Conservation (phyloP, 2,329 filamentous ascomycete genomes). For the Westerdykella aurantiaca region DNA sequence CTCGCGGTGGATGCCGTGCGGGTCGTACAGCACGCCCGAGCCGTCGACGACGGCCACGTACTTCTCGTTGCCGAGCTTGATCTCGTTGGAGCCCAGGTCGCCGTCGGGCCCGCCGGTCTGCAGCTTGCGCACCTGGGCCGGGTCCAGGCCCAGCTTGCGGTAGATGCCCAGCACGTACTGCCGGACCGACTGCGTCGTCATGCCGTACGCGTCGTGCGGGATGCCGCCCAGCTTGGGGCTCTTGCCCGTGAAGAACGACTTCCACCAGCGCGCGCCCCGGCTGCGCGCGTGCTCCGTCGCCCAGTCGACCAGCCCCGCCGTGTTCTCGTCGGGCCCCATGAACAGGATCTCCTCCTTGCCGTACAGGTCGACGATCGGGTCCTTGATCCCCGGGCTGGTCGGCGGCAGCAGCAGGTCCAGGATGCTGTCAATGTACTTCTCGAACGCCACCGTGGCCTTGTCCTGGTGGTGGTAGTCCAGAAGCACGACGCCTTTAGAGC, state of each 20-base stretch:
- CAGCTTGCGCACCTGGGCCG: conserved; percentile 80
- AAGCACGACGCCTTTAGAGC: conserved; percentile 95
- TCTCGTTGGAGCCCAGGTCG: conserved; percentile 96
- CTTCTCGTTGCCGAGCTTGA: conserved; percentile 90
- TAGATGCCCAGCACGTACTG: conserved; percentile 97
- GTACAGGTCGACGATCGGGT: conserved; percentile 92
- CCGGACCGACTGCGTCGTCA: conserved; percentile 94
- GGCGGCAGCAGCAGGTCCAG: conserved; percentile 88
- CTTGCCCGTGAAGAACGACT: conserved; percentile 99
- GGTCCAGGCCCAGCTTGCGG: conserved; percentile 87
- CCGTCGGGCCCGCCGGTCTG: conserved; percentile 97
- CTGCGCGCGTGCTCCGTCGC: conserved; percentile 89
- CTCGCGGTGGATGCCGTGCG: conserved; percentile 75
- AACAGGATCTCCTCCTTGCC: conserved; percentile 96
- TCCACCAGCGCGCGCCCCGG: conserved; percentile 95
- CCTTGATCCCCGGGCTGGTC: conserved; percentile 93
- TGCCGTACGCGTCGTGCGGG: conserved; percentile 91
- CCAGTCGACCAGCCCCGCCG: conserved; percentile 94
- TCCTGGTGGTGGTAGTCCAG: conserved; percentile 92
- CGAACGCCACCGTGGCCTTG: conserved; percentile 84
- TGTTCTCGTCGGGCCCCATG: conserved; percentile 99
- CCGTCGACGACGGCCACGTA: conserved; percentile 96
- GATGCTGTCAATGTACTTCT: conserved; percentile 99
- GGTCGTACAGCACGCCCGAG: conserved; percentile 88
- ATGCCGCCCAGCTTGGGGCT: conserved; percentile 94